Conservation (phyloP, 1,139 yeast genomes). For the Geotrichum histeridarum region DNA sequence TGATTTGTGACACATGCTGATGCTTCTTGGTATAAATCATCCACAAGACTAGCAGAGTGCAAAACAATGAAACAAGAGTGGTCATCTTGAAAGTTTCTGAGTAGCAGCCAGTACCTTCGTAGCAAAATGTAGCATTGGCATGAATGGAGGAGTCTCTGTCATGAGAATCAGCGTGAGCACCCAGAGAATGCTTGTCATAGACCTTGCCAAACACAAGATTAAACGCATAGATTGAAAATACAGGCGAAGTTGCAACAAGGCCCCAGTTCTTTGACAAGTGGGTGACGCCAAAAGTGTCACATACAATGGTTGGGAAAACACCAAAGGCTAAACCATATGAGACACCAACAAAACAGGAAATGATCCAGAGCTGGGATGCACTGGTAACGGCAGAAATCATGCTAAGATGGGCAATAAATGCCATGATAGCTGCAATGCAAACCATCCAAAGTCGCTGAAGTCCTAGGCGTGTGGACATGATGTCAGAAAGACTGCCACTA, state of each 20-base stretch:
- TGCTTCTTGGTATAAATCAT: slow-evolving; percentile 26
- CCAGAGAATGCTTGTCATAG: slow-evolving; percentile 33
- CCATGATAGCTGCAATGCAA: slow-evolving; percentile 44
- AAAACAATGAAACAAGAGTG: slow-evolving; percentile 39
- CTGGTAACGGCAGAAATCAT: slow-evolving; percentile 29
- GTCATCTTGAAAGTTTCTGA: slow-evolving; percentile 29
- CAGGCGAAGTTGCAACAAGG: slow-evolving; percentile 41
- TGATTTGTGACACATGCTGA: slow-evolving; percentile 10
- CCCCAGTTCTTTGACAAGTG: slow-evolving; percentile 80
- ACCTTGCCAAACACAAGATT: slow-evolving; percentile 36
- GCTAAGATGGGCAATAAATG: slow-evolving; percentile 34
- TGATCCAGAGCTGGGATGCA: slow-evolving; percentile 41
- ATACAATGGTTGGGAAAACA: slow-evolving; percentile 66
- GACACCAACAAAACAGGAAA: slow-evolving; percentile 57
- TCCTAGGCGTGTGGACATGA: slow-evolving; percentile 46
- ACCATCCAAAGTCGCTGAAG: slow-evolving; percentile 68
- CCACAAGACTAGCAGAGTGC: slow-evolving; percentile 33
- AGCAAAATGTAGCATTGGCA: slow-evolving; percentile 25
- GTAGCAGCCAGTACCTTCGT: slow-evolving; percentile 30
- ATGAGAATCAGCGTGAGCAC: slow-evolving; percentile 5
- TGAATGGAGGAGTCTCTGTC: slow-evolving; percentile 9
- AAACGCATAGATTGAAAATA: slow-evolving; percentile 34
- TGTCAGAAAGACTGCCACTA: slow-evolving; percentile 60
- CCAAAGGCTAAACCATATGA: slow-evolving; percentile 76
- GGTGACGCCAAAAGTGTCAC: slow-evolving; percentile 65